Evolutionary conservation across 768 basidiomycete species (phyloP).

Genomic region (Suillus brevipes): DNA sequence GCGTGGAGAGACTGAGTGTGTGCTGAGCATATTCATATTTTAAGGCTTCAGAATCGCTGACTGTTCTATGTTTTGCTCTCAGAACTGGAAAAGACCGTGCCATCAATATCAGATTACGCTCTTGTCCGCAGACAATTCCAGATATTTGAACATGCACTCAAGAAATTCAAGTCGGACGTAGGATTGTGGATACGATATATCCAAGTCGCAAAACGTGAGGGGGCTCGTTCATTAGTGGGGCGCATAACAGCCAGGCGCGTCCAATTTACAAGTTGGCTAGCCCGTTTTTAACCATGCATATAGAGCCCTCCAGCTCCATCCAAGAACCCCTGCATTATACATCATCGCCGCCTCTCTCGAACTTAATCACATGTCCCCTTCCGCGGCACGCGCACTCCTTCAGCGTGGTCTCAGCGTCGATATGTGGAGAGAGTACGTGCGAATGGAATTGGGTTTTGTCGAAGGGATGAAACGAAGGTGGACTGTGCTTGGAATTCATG

Average conservation of each 20-base stretch:
- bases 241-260: conserved; percentile 79
- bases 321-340: conserved; percentile 74
- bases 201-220: conserved; percentile 76
- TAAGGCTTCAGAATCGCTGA: background rate
- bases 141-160: conserved; percentile 87
- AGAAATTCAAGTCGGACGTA: conserved; percentile 86
- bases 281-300: background rate
- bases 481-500: conserved; percentile 70
- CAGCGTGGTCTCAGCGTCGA: conserved; percentile 81
- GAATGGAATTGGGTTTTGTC: conserved; percentile 86
- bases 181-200: conserved; percentile 90
- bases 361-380: conserved; percentile 66
- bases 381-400: conserved; percentile 79
- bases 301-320: conserved; percentile 88
- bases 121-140: conserved; percentile 83
- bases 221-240: conserved; percentile 76
- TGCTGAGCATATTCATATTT: conserved; percentile 16
- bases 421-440: conserved; percentile 88
- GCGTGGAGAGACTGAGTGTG: conserved; percentile 71
- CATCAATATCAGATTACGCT: conserved; percentile 81
- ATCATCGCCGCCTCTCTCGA: conserved; percentile 86
- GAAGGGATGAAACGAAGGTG: conserved; percentile 79
- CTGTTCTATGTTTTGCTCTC: conserved; percentile 2
- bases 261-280: background rate
- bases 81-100: conserved; percentile 38